Evolutionary conservation across 345 rosid species (phyloP), one percentile per base, ranked within the genome.

Genomic region (Eucalyptus cloeziana): DNA sequence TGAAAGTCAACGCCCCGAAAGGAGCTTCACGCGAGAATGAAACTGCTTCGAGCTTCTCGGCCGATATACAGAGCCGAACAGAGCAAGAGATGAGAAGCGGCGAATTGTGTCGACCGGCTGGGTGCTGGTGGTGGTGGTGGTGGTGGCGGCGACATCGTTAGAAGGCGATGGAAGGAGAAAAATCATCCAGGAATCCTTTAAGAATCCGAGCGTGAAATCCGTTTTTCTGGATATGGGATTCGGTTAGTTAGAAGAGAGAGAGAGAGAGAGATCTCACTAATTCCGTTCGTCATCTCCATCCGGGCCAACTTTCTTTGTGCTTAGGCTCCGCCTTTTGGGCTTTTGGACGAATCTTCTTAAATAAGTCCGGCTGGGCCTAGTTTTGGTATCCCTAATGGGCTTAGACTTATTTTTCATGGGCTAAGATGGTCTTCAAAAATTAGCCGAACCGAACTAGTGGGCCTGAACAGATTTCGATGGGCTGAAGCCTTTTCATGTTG

Each of bases 1-100:
- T 1, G 30, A 56, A 24, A 56, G n/a, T 56, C 0, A 1, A 1
- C 13, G 30, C 62, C 1, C 3, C 13, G 30, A 5, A 56, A 24
- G 62, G 13, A 56, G 30, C 0, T 22, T 56, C 62, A 25, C 62
- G 30, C 30, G 62, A 56, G 62, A 24, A 24, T 56, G 62, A 56
- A 56, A 22, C 62, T 0, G 30, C 13, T 10, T 56, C 30, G 30
- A 56, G 62, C 62, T 56, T 56, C 62, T 10, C 30, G 30, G 62
- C 62, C 30, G 30, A 56, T 56, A 56, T 56, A 5, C 62, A 56
- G 62, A 56, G 62, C 62, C 30, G 30, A 56, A 56, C 62, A 56
- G 30, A 56, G 13, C 62, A 24, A 56, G 25, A 56, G 3, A 56
- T 2, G 62, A 9, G 62, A 30, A 56, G 62, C 13, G 0, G 30